phyloP scores from a whole-genome alignment of 2,329 filamentous ascomycete genomes.

The Hymenoscyphus repandus region DNA sequence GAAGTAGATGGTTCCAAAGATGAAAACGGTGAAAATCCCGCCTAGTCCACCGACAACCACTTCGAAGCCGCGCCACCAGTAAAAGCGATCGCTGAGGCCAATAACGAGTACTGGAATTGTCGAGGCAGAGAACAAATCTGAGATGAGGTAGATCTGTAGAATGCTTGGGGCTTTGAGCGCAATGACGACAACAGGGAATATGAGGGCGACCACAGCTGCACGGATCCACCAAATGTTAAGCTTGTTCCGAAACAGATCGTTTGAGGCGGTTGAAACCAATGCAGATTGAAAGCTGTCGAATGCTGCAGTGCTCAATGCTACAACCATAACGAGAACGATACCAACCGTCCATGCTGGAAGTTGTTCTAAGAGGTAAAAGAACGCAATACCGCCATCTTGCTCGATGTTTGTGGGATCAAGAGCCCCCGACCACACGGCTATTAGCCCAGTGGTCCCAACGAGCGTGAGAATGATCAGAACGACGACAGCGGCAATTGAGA shows the following conservation, averaged over 20 bases:
- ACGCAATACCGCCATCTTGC: conserved; percentile 60
- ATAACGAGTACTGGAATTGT: conserved; percentile 70
- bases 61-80: conserved; percentile 77
- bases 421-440: conserved; percentile 74
- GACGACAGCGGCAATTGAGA: conserved; percentile 59
- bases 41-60: conserved; percentile 73
- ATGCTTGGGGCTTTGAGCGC: conserved; percentile 70
- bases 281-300: conserved; percentile 79
- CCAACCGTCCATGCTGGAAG: conserved; percentile 79
- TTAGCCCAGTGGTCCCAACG: conserved; percentile 66
- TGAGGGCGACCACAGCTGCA: conserved; percentile 61
- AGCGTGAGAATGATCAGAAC: conserved; percentile 67
- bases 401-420: conserved; percentile 55
- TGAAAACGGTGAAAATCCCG: conserved; percentile 72
- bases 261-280: conserved; percentile 80
- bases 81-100: conserved; percentile 60
- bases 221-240: conserved; percentile 73
- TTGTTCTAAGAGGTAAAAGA: conserved; percentile 68
- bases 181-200: conserved; percentile 68
- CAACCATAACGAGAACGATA: conserved; percentile 74
- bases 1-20: conserved; percentile 77
- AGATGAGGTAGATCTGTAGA: conserved; percentile 77
- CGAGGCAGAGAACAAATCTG: conserved; percentile 71
- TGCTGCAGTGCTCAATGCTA: conserved; percentile 68
- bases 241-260: conserved; percentile 79